Evolutionary conservation across 768 basidiomycete genomes (phyloP), one percentile per base, ranked within the genome.

Genomic region (Russula compacta): DNA sequence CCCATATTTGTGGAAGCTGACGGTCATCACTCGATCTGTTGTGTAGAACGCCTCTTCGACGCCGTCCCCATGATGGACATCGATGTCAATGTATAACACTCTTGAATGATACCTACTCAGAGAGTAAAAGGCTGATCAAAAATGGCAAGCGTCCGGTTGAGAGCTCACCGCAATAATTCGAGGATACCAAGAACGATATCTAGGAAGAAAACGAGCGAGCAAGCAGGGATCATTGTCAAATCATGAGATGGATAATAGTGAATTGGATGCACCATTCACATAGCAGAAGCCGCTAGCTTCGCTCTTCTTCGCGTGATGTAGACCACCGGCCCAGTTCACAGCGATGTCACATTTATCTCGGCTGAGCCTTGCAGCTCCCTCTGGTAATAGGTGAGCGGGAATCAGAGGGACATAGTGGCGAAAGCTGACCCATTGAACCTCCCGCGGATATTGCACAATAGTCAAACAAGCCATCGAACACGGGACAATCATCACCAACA

Each of bases 361-460:
- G 67, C 92, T 95, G 17, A 98, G 75, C 36, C 95, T 81, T 8
- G 97, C 95, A 43, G 97, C 97, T 48, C 97, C 97, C 92, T 98
- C 95, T 98, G 64, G 40, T 61, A 10, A 42, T 9, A 40, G 24
- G 44, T 60, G 14, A 61, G 50, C 40, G 8, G 2, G 11, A 8
- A n/a, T 53, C 33, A 51, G 32, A 6, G 4, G 29, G 38, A 4
- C 1, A 42, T n/a, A 15, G 19, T 14, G 40, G n/a, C 15, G 15
- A 49, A 33, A 42, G 74, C 86, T 60, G 67, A 97, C 97, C 95
- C 93, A 99, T 98, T 0, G 94, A 97, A 3, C 97, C 97, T 50
- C 97, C 97, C n/a, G 97, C 97, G 11, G 97, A 98, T 68, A 99
- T 99, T 3, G 95, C 95, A 71, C 97, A 98, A 71, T 98, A 99